Percentiles rank a stretch among this genome's conserved stretches.
phyloP scores from a whole-genome alignment of 352 stramenopile genomes.

The Blastocystis sp. region DNA sequence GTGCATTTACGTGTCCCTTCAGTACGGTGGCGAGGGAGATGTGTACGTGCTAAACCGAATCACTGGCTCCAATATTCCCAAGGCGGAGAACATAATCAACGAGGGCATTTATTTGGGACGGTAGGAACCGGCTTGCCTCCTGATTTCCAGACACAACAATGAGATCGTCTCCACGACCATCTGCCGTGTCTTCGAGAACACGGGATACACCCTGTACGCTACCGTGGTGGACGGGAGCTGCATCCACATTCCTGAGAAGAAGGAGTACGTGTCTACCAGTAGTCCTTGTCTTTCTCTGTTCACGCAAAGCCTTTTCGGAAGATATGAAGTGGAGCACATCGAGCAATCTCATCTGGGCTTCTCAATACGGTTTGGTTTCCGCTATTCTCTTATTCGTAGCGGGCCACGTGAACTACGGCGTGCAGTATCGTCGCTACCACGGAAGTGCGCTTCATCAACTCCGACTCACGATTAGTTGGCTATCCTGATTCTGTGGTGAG shows the following conservation, averaged over 20 bases:
- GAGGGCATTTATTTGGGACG: constrained; percentile 34
- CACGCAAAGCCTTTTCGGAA: constrained; percentile 26
- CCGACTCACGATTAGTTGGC: background rate
- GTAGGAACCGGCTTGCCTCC: background rate
- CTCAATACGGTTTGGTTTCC: background rate
- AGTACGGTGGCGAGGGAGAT: constrained; percentile 31
- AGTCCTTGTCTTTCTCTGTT: background rate
- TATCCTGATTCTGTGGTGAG: constrained; percentile 25
- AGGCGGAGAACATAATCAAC: constrained; percentile 50
- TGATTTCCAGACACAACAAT: constrained; percentile 8
- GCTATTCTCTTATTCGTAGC: background rate
- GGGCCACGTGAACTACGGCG: constrained; percentile 28
- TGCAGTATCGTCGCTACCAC: constrained; percentile 33
- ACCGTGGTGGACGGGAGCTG: constrained; percentile 37
- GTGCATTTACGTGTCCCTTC: constrained; percentile 29
- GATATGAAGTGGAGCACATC: constrained; percentile 54
- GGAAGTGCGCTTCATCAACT: background rate
- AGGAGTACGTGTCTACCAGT: constrained; percentile 4
- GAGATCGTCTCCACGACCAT: constrained; percentile 17
- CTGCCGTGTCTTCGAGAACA: constrained; percentile 51
- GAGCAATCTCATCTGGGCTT: constrained; percentile 54
- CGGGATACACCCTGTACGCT: constrained; percentile 53
- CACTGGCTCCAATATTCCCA: constrained; percentile 1
- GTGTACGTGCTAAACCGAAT: constrained; percentile 54
- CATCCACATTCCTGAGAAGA: constrained; percentile 30